Base-by-base conservation (phyloP, 176 grass and related monocot genomes). In the Oryza australiensis region DNA sequence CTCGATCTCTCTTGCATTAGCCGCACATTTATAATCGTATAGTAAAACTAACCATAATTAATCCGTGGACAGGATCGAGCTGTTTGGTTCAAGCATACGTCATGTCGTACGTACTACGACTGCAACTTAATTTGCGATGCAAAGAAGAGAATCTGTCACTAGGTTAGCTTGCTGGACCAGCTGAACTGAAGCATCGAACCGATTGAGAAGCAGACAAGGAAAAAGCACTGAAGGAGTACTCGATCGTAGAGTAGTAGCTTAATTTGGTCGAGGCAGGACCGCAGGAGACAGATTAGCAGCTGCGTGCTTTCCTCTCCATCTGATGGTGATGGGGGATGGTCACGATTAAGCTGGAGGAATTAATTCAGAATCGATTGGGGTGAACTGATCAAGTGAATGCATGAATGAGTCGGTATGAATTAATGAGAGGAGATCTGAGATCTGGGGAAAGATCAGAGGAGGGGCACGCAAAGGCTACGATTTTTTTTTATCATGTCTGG, bases 401-500 rank as follows among this genome's bases (percentile, higher is more conserved):
- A 40, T 60, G 55, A 60, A 60, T 10, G 55, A 60, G 1, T 60
- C 55, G 0, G 55, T 2, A 38, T 26, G 82, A 77, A 35, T 35
- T 35, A 60, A 62, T 84, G 53, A 63, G 38, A 84, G 64, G 64
- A 16, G 82, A 69, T 77, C 64, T 26, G 64, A 69, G 82, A 84
- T 76, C 34, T 32, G 5, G 48, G 46, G 30, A 57, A 59, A 70
- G 5, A 60, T 60, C 2, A 60, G 22, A 57, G n/a, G 66, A 35
- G 34, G n/a, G n/a, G n/a, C n/a, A n/a, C n/a, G n/a, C n/a, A n/a
- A n/a, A n/a, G n/a, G n/a, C n/a, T n/a, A n/a, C n/a, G n/a, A n/a
- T n/a, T n/a, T n/a, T n/a, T n/a, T n/a, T n/a, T n/a, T n/a, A n/a
- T n/a, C n/a, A n/a, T n/a, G n/a, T n/a, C n/a, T n/a, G n/a, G n/a